phyloP scores from a whole-genome alignment of 148 eudicot species.

The Fagopyrum tataricum region DNA sequence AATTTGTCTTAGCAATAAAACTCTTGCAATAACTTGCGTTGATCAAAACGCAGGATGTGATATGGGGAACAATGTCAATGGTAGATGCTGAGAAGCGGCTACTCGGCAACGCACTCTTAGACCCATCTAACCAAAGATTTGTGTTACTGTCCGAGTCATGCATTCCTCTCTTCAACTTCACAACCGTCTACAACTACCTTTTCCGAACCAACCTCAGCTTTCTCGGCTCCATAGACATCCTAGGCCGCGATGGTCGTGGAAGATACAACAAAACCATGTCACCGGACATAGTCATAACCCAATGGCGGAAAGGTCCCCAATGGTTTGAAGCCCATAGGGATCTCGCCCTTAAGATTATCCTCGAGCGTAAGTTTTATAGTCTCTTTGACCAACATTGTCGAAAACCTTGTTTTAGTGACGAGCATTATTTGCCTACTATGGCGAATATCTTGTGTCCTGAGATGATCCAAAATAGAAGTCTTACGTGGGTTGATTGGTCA shows the following conservation, averaged over 20 bases:
- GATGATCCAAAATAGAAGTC: slow-evolving; percentile 48
- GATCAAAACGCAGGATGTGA: slow-evolving; percentile 33
- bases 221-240: slow-evolving; percentile 41
- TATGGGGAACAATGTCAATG: slow-evolving; percentile 83
- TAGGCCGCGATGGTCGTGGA: slow-evolving; percentile 52
- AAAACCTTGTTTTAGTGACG: slow-evolving; percentile 60
- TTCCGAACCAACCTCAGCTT: slow-evolving; percentile 33
- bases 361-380: slow-evolving; percentile 31
- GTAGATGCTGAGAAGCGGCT: slow-evolving; percentile 76
- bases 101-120: slow-evolving; percentile 65
- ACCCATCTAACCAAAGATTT: slow-evolving; percentile 56
- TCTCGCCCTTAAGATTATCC: slow-evolving; percentile 43
- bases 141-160: slow-evolving; percentile 72
- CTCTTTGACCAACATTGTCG: slow-evolving; percentile 23
- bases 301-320: slow-evolving; percentile 76
- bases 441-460: slow-evolving; percentile 30
- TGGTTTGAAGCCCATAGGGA: slow-evolving; percentile 68
- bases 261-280: slow-evolving; percentile 49
- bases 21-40: too few relatives aligned
- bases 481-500: slow-evolving; percentile 81
- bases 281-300: slow-evolving; percentile 33
- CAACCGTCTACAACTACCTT: slow-evolving; percentile 55
- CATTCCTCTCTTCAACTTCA: slow-evolving; percentile 75
- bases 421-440: slow-evolving; percentile 72
- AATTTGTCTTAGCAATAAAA: too few relatives aligned